phyloP scores from a whole-genome alignment of 1,139 yeast species.

The Barnettozyma hawaiiensis region DNA sequence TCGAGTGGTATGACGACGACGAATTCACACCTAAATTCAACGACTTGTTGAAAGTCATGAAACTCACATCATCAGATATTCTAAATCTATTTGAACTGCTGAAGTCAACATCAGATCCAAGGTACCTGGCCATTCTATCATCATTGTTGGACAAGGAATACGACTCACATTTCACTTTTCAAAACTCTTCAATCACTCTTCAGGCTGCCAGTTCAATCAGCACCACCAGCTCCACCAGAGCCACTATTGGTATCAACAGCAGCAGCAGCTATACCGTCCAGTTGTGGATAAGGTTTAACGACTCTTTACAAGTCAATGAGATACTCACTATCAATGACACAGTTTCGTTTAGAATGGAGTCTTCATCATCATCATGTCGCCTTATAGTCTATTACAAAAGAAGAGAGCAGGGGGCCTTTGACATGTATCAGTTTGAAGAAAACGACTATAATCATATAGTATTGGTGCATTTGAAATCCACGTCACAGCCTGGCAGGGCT shows the following conservation, averaged over 20 bases:
- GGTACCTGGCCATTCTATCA: constrained; percentile 8
- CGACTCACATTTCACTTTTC: constrained; percentile 15
- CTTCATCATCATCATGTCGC: no score
- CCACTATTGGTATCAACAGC: no score
- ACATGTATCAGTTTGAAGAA: constrained; percentile 16
- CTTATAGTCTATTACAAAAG: constrained; percentile 13
- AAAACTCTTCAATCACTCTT: constrained; percentile 14
- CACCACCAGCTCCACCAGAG: no score
- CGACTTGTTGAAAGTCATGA: constrained; percentile 4
- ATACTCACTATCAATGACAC: constrained; percentile 15
- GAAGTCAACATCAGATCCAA: constrained; percentile 3
- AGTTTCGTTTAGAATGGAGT: constrained; percentile 11
- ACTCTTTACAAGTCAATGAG: constrained; percentile 5
- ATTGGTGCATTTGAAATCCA: constrained; percentile 15
- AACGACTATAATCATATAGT: constrained; percentile 19
- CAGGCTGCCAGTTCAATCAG: no score
- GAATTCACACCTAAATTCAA: constrained; percentile 1
- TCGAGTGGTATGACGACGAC: neutral
- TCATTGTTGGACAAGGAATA: constrained; percentile 14
- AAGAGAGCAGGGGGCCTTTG: constrained; percentile 13
- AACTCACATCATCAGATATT: constrained; percentile 2
- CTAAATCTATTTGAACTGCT: constrained; percentile 3
- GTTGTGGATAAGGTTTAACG: constrained; percentile 21
- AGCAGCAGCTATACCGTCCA: constrained; percentile 17
- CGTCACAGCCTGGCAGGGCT: constrained; percentile 16